A percentile compares a stretch with the other conserved stretches of the same genome.
These are phyloP conservation scores for Lophium mytilinum DNA, from an alignment of 495 filamentous ascomycete species.

Conservation along the genomic window DNA sequence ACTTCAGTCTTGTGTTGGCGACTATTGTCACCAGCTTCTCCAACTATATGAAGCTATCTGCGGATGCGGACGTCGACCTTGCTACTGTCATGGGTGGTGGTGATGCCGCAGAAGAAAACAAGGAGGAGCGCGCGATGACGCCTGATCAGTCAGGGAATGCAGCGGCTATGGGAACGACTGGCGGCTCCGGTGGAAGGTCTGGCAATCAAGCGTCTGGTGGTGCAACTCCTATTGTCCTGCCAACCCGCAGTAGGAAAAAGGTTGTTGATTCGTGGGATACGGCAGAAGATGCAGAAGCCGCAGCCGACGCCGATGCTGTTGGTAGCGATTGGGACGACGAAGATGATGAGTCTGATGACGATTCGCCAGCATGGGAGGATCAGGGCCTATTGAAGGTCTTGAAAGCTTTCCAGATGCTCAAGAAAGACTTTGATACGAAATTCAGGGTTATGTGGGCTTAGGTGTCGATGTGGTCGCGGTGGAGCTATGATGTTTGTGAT, in stretches of 20 bases:
- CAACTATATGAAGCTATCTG: slow-evolving; percentile 40
- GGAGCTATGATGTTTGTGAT: too few relatives aligned
- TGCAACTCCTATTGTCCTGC: slow-evolving; percentile 3
- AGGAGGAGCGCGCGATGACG: slow-evolving; percentile 37
- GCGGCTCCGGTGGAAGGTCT: neutral
- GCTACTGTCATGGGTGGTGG: slow-evolving; percentile 35
- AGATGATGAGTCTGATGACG: slow-evolving; percentile 20
- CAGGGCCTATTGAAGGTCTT: slow-evolving; percentile 49
- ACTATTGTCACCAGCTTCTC: slow-evolving; percentile 54
- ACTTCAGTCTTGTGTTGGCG: slow-evolving; percentile 62
- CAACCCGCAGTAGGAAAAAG: slow-evolving; percentile 30
- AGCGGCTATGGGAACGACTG: neutral
- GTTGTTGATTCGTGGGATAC: slow-evolving; percentile 38
- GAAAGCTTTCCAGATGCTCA: slow-evolving; percentile 47
- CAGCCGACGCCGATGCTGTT: slow-evolving; percentile 9
- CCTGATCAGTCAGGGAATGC: slow-evolving; percentile 13
- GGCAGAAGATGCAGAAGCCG: slow-evolving; percentile 19
- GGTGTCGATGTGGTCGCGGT: too few relatives aligned
- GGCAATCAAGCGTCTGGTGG: slow-evolving; percentile 5
- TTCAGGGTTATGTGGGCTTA: slow-evolving; percentile 51
- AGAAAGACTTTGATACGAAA: slow-evolving; percentile 55
- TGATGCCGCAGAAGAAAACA: slow-evolving; percentile 30
- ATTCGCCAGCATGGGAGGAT: slow-evolving; percentile 21
- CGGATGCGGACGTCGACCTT: slow-evolving; percentile 28
- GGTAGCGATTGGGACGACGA: slow-evolving; percentile 27